These are phyloP conservation scores for Amanita polypyramis DNA, from an alignment of 768 basidiomycete genomes.

Conservation along the genomic window DNA sequence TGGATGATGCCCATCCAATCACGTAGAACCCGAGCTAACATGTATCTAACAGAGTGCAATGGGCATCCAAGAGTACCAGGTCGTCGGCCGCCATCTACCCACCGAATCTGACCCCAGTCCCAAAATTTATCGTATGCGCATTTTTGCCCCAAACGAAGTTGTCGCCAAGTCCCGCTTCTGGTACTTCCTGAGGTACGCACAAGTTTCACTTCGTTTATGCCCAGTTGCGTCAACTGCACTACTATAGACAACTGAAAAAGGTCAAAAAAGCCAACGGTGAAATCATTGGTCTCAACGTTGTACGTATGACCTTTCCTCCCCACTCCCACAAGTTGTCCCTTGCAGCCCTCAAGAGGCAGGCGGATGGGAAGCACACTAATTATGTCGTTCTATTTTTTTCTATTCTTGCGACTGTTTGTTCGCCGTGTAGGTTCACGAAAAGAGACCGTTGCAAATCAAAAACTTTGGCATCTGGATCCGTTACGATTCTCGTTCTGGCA, in stretches of 20 bases:
- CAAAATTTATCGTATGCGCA: slow-evolving; percentile 99
- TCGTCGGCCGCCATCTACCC: slow-evolving; percentile 95
- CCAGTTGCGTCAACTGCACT: not conserved
- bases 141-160: slow-evolving; percentile 97
- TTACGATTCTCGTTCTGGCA: slow-evolving; percentile 98
- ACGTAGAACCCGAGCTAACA: slow-evolving; percentile 3
- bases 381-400: slow-evolving; percentile 13
- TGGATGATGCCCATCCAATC: slow-evolving; percentile 8
- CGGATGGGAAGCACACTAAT: slow-evolving; percentile 57
- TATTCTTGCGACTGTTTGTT: slow-evolving; percentile 19
- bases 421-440: slow-evolving; percentile 80
- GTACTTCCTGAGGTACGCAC: slow-evolving; percentile 86
- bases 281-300: slow-evolving; percentile 96
- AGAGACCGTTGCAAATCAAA: slow-evolving; percentile 97
- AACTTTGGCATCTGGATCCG: slow-evolving; percentile 99
- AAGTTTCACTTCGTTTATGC: not conserved
- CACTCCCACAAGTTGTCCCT: slow-evolving; percentile 26
- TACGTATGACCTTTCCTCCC: slow-evolving; percentile 53
- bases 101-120: slow-evolving; percentile 88
- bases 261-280: slow-evolving; percentile 99
- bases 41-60: not conserved
- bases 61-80: slow-evolving; percentile 79
- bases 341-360: slow-evolving; percentile 82
- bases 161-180: slow-evolving; percentile 99
- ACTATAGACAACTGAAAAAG: slow-evolving; percentile 82